A percentile compares a stretch with the other conserved stretches of the same genome.
phyloP scores from a whole-genome alignment of 2,329 filamentous ascomycete species.

The Anthostomella pinea region DNA sequence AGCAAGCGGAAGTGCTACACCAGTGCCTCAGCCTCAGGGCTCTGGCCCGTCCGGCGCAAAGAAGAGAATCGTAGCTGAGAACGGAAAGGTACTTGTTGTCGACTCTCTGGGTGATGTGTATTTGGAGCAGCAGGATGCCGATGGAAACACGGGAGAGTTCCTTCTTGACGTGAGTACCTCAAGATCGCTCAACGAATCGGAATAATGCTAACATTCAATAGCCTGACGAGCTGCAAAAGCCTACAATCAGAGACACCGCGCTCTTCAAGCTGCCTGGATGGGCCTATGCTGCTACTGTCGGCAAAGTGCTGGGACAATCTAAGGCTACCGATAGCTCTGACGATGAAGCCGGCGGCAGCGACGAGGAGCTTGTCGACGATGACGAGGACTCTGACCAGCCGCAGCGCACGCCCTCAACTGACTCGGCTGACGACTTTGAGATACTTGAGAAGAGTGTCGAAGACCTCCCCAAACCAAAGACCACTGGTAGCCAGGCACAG shows the following conservation, averaged over 20 bases:
- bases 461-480: slow-evolving; percentile 50
- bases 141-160: slow-evolving; percentile 79
- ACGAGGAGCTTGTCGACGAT: slow-evolving; percentile 37
- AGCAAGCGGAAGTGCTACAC: slow-evolving; percentile 48
- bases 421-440: slow-evolving; percentile 62
- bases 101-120: slow-evolving; percentile 91
- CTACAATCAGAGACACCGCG: slow-evolving; percentile 78
- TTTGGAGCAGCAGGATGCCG: slow-evolving; percentile 86
- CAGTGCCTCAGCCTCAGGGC: slow-evolving; percentile 48
- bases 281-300: slow-evolving; percentile 58
- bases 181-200: background rate
- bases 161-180: slow-evolving; percentile 73
- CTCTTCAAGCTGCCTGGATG: slow-evolving; percentile 76
- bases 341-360: slow-evolving; percentile 36
- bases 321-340: slow-evolving; percentile 26
- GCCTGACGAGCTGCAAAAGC: slow-evolving; percentile 75
- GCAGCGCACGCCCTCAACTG: slow-evolving; percentile 53
- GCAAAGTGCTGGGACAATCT: slow-evolving; percentile 44
- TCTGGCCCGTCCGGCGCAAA: slow-evolving; percentile 69
- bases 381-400: slow-evolving; percentile 46
- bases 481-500: slow-evolving; percentile 44
- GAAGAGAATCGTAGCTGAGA: slow-evolving; percentile 88
- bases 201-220: slow-evolving; percentile 34
- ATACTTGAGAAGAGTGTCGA: slow-evolving; percentile 60
- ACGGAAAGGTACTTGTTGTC: slow-evolving; percentile 91